phyloP scores from a whole-genome alignment of 345 rosid species.

The Hypericum androsaemum region DNA sequence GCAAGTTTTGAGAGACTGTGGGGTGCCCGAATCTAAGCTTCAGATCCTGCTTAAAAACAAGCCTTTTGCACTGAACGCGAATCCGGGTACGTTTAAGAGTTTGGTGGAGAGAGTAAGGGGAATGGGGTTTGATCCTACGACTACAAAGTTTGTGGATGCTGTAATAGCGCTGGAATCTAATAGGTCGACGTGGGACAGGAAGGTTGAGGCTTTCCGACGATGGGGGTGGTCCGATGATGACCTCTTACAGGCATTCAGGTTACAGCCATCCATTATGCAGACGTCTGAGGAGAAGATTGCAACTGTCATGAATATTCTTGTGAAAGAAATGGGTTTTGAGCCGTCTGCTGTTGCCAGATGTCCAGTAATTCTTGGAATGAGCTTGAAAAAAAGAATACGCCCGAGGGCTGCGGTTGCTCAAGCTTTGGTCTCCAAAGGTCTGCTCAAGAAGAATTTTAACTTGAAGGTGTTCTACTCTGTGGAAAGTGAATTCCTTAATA shows the following conservation, averaged over 20 bases:
- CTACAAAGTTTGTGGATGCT: constrained; percentile 36
- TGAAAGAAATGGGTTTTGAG: constrained; percentile 31
- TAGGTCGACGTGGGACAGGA: constrained; percentile 32
- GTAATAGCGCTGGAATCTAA: constrained; percentile 34
- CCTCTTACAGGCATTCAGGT: constrained; percentile 33
- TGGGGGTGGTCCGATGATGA: constrained; percentile 57
- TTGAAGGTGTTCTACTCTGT: constrained; percentile 27
- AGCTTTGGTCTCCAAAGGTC: constrained; percentile 30
- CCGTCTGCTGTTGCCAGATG: constrained; percentile 25
- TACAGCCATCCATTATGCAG: constrained; percentile 42
- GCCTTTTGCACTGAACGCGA: not conserved
- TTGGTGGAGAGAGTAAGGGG: constrained; percentile 27
- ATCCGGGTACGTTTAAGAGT: not conserved
- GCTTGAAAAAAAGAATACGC: constrained; percentile 44
- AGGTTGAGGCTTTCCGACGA: constrained; percentile 33
- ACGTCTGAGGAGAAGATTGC: constrained; percentile 37
- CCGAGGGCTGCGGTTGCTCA: constrained; percentile 36
- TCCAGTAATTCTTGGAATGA: constrained; percentile 32
- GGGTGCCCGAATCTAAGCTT: not conserved
- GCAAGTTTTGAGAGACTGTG: not conserved
- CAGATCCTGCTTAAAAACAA: not conserved
- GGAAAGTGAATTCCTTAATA: constrained; percentile 31
- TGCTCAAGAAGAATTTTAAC: constrained; percentile 38
- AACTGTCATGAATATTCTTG: constrained; percentile 37
- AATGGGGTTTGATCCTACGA: constrained; percentile 42